phyloP scores from a whole-genome alignment of 163 green algal genomes.

The Chlorella variabilis region DNA sequence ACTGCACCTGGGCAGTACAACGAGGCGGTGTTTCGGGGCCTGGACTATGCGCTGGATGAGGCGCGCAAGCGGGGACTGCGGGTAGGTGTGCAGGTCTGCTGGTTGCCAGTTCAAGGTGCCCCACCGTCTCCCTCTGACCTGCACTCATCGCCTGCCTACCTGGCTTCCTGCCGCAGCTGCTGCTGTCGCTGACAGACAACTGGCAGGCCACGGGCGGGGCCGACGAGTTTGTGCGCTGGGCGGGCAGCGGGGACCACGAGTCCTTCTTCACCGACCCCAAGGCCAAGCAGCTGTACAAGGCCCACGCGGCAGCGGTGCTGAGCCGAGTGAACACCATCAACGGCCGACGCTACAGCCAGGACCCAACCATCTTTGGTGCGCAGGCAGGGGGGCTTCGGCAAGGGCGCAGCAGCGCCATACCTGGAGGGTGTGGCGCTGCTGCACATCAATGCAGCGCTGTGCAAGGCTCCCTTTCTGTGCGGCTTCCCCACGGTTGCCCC shows the following conservation, averaged over 20 bases:
- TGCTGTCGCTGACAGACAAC: slow-evolving; percentile 64
- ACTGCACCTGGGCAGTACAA: slow-evolving; percentile 58
- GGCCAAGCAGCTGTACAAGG: slow-evolving; percentile 36
- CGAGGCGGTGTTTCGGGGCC: slow-evolving; percentile 54
- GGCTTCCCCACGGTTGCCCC: neutral
- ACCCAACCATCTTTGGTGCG: slow-evolving; percentile 72
- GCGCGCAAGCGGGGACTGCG: slow-evolving; percentile 49
- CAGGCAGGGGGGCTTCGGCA: neutral
- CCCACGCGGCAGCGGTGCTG: slow-evolving; percentile 34
- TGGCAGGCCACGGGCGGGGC: slow-evolving; percentile 54
- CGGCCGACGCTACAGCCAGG: slow-evolving; percentile 57
- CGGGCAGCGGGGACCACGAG: slow-evolving; percentile 31
- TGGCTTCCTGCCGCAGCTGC: slow-evolving; percentile 32
- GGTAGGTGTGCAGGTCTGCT: slow-evolving; percentile 41
- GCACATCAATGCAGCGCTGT: no score
- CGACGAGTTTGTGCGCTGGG: slow-evolving; percentile 55
- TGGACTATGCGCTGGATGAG: slow-evolving; percentile 64
- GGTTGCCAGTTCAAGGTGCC: neutral
- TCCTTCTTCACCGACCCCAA: slow-evolving; percentile 38
- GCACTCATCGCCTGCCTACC: no score
- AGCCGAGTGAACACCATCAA: slow-evolving; percentile 67
- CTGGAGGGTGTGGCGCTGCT: no score
- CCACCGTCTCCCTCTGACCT: neutral
- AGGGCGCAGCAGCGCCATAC: no score
- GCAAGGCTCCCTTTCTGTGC: neutral